phyloP scores from a whole-genome alignment of 2,329 filamentous ascomycete species.

The Fusarium ramigenum region DNA sequence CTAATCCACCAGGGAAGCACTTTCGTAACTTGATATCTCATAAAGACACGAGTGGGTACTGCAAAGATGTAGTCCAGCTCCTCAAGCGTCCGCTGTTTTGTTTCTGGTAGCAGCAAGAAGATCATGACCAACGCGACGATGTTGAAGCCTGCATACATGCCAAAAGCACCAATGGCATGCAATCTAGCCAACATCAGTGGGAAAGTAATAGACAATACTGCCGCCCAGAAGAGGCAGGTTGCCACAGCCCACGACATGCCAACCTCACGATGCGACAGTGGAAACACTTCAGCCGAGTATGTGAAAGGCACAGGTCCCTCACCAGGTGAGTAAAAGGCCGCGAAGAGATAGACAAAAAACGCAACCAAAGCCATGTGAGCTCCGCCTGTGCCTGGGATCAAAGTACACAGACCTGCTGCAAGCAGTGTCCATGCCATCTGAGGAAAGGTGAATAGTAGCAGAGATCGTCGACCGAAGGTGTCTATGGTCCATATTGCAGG shows the following conservation, averaged over 20 bases:
- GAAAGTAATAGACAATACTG: constrained; percentile 71
- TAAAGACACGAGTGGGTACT: constrained; percentile 66
- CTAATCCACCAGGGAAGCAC: constrained; percentile 69
- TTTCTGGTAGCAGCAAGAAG: constrained; percentile 67
- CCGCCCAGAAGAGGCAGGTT: constrained; percentile 69
- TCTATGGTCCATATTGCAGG: constrained; percentile 70
- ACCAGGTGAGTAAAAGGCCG: constrained; percentile 59
- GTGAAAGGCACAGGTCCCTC: constrained; percentile 75
- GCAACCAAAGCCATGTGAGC: constrained; percentile 58
- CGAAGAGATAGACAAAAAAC: constrained; percentile 66
- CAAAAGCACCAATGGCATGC: constrained; percentile 60
- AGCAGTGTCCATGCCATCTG: constrained; percentile 55
- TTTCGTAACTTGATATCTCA: constrained; percentile 65
- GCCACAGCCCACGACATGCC: constrained; percentile 77
- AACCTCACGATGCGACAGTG: constrained; percentile 74
- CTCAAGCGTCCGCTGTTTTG: constrained; percentile 64
- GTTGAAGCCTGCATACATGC: constrained; percentile 66
- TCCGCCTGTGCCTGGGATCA: constrained; percentile 54
- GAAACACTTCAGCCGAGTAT: constrained; percentile 76
- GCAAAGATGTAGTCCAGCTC: constrained; percentile 70
- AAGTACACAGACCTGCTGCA: constrained; percentile 59
- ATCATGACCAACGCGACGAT: constrained; percentile 64
- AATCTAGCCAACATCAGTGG: constrained; percentile 62
- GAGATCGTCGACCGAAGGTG: constrained; percentile 62
- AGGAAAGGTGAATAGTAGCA: constrained; percentile 56